Conservation (phyloP, 2,329 filamentous ascomycete species). For the Stachybotrys chartarum region DNA sequence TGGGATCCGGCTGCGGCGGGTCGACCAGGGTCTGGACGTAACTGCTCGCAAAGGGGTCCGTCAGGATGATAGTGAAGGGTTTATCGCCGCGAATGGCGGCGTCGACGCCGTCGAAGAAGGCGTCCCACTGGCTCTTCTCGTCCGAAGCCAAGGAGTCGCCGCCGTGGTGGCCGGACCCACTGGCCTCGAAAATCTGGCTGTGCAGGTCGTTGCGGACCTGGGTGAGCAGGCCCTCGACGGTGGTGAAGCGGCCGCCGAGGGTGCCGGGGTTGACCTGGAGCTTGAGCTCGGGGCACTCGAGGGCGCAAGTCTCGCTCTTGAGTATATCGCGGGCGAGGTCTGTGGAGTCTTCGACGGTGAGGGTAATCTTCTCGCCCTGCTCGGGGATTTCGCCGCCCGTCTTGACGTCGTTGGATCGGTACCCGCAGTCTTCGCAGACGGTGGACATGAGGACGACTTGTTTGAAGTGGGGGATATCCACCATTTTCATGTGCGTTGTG, state of each 20-base stretch:
- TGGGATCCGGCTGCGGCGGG: slow-evolving; percentile 61
- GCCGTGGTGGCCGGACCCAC: slow-evolving; percentile 43
- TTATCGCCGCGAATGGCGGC: slow-evolving; percentile 72
- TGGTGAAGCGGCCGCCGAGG: slow-evolving; percentile 92
- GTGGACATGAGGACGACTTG: slow-evolving; percentile 95
- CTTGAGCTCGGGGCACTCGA: slow-evolving; percentile 80
- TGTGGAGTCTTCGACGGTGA: slow-evolving; percentile 59
- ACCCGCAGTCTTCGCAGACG: slow-evolving; percentile 84
- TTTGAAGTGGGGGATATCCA: slow-evolving; percentile 96
- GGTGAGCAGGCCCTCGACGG: slow-evolving; percentile 86
- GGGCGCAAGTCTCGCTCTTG: slow-evolving; percentile 86
- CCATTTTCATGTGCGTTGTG: slow-evolving; percentile 96
- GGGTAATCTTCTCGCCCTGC: slow-evolving; percentile 74
- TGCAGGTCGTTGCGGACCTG: slow-evolving; percentile 88
- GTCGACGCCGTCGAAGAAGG: slow-evolving; percentile 73
- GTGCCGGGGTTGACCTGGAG: slow-evolving; percentile 89
- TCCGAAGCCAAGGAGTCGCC: slow-evolving; percentile 69
- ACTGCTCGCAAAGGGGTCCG: slow-evolving; percentile 84
- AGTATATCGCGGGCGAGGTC: slow-evolving; percentile 91
- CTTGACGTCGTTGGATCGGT: slow-evolving; percentile 95
- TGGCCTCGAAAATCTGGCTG: slow-evolving; percentile 77
- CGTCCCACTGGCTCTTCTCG: slow-evolving; percentile 66
- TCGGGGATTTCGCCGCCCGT: slow-evolving; percentile 89
- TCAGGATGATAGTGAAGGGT: slow-evolving; percentile 75
- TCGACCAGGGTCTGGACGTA: slow-evolving; percentile 90